Conservation (phyloP, 1,284 basidiomycete genomes). For the Ceratobasidium sp. region DNA sequence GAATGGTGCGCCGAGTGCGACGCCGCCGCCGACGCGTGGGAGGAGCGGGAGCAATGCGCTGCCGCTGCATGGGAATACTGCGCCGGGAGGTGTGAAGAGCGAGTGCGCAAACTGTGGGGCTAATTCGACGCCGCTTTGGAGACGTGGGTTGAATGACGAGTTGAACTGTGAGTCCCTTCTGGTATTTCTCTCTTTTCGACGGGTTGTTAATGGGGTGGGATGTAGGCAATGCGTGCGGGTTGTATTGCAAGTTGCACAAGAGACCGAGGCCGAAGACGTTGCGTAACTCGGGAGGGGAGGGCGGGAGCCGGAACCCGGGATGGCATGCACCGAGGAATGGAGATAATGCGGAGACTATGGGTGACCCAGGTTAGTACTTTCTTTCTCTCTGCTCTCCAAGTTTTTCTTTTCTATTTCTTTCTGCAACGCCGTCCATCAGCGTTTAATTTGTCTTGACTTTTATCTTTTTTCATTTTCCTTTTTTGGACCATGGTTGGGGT, state of each 20-base stretch:
- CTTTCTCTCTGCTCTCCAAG: neutral
- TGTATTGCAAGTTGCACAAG: conserved; percentile 64
- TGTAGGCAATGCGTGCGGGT: conserved; percentile 43
- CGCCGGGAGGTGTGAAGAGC: conserved; percentile 81
- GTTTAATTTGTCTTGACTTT: conserved; percentile 44
- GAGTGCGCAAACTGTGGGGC: conserved; percentile 86
- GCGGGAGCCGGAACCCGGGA: conserved; percentile 44
- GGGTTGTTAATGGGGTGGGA: neutral
- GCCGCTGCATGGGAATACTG: conserved; percentile 55
- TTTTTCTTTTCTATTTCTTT: conserved; percentile 6
- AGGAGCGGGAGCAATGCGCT: conserved; percentile 38
- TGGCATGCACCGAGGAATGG: conserved; percentile 44
- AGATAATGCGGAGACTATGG: conserved; percentile 53
- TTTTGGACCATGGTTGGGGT: neutral
- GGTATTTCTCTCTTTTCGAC: conserved; percentile 38
- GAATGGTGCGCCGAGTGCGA: conserved; percentile 42
- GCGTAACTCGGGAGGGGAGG: conserved; percentile 74
- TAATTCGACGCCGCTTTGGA: conserved; percentile 83
- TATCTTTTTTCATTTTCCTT: conserved; percentile 45
- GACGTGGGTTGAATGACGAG: conserved; percentile 82
- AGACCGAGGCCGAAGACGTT: conserved; percentile 84
- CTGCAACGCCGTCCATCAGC: neutral
- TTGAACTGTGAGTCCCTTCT: conserved; percentile 71
- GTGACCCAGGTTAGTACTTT: conserved; percentile 49
- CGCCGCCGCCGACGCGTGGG: conserved; percentile 53